Base-by-base conservation (phyloP, 129 eudicot genomes). In the Escallonia herrerae region DNA sequence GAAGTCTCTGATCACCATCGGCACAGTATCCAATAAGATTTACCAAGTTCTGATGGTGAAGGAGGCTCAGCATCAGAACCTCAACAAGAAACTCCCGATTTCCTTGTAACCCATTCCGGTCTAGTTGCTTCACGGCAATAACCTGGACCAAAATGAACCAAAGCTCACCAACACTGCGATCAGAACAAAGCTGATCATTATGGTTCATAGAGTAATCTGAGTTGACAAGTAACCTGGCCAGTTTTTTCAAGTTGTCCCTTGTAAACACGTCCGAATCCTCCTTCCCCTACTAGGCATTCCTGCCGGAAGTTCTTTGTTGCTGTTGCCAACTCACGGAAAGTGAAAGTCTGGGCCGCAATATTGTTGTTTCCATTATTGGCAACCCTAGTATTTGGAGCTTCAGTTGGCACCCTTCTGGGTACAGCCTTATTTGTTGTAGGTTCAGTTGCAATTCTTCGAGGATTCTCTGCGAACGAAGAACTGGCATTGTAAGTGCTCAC, bases 191-290 rank as follows among this genome's bases (percentile, higher is more conserved):
- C 15, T 40, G 48, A 7, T 4, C 4, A 47, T 43, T 12, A 48
- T 48, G 12, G 13, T 12, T 46, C 6, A 8, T 40, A 6, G 56
- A 2, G 42, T 51, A 40, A 13, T 52, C 53, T 8, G 15, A 8
- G 14, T 50, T 12, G 8, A 3, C 10, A 39, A 42, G 52, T 62
- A 67, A 87, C 97, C 95, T 84, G 83, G 60, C 84, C 82, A 3
- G 83, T 76, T 66, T 64, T 78, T 1, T 70, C 84, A 56, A 90
- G 87, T 58, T 71, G 66, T 63, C 90, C 97, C 58, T 76, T 87
- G 57, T 87, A 90, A 72, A 90, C 97, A 60, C 93, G 67, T 65
- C 94, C 90, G 65, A 90, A 90, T 46, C 95, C 97, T 67, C 97
- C 97, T 81, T 90, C 95, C 33, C 97, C 95, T 2, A 90, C 49